Base-by-base conservation (phyloP, 1,284 basidiomycete species). In the Ceratobasidium sp. region DNA sequence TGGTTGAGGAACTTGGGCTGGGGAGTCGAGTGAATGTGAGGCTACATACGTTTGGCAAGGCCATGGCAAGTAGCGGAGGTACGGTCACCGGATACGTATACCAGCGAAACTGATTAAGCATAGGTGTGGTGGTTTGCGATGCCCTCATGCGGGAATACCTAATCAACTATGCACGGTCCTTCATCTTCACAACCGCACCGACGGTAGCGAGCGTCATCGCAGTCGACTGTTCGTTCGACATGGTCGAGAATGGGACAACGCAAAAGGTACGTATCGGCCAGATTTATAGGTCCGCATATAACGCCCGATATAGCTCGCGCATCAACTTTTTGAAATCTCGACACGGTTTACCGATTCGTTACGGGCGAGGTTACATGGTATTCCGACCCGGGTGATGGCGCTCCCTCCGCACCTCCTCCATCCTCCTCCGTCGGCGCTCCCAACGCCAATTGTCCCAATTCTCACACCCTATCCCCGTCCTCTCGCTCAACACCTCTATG, bases 111-210 rank as follows among this genome's bases (percentile, higher is more conserved):
- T 29, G 56, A 64, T 38, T 8, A 34, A 34, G 22, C 29, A 27
- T 70, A 94, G 96, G 94, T 45, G 90, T 93, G 1, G 78, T 98
- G 3, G 80, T 97, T 27, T 90, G 88, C 43, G 88, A 84, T 17
- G 82, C 84, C 1, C 81, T 93, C 0, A 84, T 94, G 34, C 86
- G 90, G 6, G 86, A 91, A 71, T 98, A 95, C 79, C 81, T 98
- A 22, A 82, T 97, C 76, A 98, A 98, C 77, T 98, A 97, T 79
- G 94, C 94, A 0, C 84, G 96, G 34, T 88, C 94, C 3, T 82
- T 98, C 56, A 93, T 96, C 68, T 97, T 93, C 79, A 96, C 93
- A 0, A 96, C 94, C 0, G 86, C 92, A 0, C 83, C 93, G 72
- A 87, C 89, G 69, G 85, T 88, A 72, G 83, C 89, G 17, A 93